Evolutionary conservation across 148 eudicot species (phyloP).

Genomic region (Vaccinium macrocarpon): DNA sequence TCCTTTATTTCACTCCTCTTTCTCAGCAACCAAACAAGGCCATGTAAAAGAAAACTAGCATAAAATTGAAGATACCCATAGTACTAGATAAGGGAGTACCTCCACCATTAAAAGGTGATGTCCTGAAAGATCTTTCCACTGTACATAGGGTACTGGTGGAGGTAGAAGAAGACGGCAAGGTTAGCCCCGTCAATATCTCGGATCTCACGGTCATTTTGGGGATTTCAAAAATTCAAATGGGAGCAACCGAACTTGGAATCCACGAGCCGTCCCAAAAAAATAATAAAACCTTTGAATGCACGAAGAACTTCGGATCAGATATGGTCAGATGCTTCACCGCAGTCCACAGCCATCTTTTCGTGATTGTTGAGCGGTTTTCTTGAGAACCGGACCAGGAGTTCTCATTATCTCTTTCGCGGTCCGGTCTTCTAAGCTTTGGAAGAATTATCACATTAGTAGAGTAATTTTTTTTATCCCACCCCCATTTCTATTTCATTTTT

Average conservation of each 20-base stretch:
- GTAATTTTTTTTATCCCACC: neutral
- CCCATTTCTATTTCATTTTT: no score
- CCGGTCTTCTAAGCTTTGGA: neutral
- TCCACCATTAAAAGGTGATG: constrained; percentile 12
- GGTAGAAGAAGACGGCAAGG: constrained; percentile 3
- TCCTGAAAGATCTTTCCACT: neutral
- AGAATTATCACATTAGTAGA: neutral
- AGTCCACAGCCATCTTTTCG: neutral
- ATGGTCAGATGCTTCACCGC: neutral
- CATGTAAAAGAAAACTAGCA: neutral
- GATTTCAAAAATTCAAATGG: neutral
- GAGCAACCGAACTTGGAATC: neutral
- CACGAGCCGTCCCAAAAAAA: no score
- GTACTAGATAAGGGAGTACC: neutral
- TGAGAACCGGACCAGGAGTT: neutral
- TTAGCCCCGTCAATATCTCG: constrained; percentile 3
- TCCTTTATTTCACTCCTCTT: neutral
- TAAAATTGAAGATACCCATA: neutral
- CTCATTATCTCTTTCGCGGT: neutral
- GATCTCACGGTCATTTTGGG: constrained; percentile 7
- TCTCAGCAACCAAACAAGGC: constrained; percentile 1
- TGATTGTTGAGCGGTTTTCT: constrained; percentile 7
- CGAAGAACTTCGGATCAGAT: constrained; percentile 1
- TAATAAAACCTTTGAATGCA: no score
- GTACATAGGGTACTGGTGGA: constrained; percentile 3